A percentile compares a stretch with the other conserved stretches of the same genome.
Evolutionary conservation across 345 rosid species (phyloP).

Genomic region (Pistacia atlantica): DNA sequence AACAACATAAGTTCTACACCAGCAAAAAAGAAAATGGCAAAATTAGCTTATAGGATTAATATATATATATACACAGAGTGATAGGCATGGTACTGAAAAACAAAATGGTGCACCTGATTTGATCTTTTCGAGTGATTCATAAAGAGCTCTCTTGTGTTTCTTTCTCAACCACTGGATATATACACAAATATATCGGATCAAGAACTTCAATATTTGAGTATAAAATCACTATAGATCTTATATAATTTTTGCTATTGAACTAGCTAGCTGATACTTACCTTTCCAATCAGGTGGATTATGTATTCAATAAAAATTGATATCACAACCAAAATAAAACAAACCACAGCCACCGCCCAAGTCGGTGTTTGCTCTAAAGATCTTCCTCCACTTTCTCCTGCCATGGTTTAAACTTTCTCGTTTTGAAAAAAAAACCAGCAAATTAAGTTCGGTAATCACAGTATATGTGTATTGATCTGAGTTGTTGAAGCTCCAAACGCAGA

Average conservation of each 20-base stretch:
- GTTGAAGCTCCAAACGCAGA: background rate
- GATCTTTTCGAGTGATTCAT: conserved; percentile 88
- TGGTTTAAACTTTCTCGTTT: conserved; percentile 10
- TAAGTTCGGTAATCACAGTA: too few species aligned
- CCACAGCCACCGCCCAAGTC: conserved; percentile 73
- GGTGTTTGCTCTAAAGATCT: conserved; percentile 65
- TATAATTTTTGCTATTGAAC: too few species aligned
- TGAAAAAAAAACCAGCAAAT: background rate
- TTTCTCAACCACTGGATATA: conserved; percentile 63
- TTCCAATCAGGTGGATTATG: conserved; percentile 59
- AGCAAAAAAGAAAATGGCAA: background rate
- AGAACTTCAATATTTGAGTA: background rate
- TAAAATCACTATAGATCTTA: background rate
- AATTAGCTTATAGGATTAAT: background rate
- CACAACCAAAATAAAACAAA: conserved; percentile 54
- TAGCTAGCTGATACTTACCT: conserved; percentile 28
- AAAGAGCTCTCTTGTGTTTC: conserved; percentile 66
- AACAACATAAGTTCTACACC: conserved; percentile 80
- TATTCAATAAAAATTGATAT: conserved; percentile 56
- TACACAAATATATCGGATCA: background rate
- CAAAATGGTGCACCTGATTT: conserved; percentile 60
- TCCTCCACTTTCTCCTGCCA: conserved; percentile 51
- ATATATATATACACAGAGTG: background rate
- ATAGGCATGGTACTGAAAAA: background rate
- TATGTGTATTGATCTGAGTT: background rate